A percentile compares a stretch with the other conserved stretches of the same genome.
Conservation (phyloP, 345 rosid species). For the Moricandia arvensis region DNA sequence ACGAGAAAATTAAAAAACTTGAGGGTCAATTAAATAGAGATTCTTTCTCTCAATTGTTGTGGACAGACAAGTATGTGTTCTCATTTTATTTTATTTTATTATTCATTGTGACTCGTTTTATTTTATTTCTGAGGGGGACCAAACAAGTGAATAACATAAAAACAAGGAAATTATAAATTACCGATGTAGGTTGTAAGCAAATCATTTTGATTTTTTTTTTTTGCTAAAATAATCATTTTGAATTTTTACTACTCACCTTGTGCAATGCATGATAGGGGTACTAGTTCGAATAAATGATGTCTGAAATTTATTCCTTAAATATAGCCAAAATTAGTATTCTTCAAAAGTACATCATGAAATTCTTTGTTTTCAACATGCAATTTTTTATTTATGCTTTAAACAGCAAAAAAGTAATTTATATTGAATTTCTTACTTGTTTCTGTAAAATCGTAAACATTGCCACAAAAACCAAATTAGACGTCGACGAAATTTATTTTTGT, state of each 20-base stretch:
- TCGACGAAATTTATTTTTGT: not conserved
- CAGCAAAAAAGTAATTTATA: not conserved
- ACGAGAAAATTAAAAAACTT: conserved; percentile 13
- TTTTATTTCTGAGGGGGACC: not conserved
- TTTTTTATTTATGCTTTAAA: not conserved
- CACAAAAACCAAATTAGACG: not conserved
- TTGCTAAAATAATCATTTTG: no score
- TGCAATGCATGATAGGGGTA: not conserved
- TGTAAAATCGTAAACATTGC: not conserved
- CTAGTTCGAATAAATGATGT: not conserved
- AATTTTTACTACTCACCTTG: not conserved
- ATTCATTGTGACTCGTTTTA: not conserved
- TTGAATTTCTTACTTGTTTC: not conserved
- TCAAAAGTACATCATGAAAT: not conserved
- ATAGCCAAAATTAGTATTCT: not conserved
- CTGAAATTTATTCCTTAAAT: not conserved
- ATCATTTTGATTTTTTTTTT: not conserved
- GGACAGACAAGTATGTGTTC: conserved; percentile 28
- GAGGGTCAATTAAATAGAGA: conserved; percentile 27
- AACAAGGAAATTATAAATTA: not conserved
- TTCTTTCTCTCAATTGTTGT: conserved; percentile 1
- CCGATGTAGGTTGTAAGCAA: not conserved
- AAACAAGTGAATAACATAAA: not conserved
- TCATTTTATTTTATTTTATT: not conserved
- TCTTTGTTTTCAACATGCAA: not conserved